Conservation (phyloP, 129 eudicot genomes). For the Arctium lappa region DNA sequence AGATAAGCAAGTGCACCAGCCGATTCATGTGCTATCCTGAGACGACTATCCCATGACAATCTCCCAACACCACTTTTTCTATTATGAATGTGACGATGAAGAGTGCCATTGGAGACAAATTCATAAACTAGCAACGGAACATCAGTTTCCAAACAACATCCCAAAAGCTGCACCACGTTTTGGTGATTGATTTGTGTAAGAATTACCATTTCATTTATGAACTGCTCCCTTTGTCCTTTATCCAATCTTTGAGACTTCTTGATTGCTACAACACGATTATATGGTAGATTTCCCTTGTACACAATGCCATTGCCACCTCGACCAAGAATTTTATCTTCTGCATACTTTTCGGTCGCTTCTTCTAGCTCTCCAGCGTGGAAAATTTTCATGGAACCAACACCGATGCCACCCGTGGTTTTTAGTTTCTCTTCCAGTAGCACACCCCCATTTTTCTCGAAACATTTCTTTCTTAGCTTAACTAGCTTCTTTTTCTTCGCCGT, state of each 20-base stretch:
- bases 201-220: conserved; percentile 24
- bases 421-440: conserved; percentile 16
- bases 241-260: conserved; percentile 38
- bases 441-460: not conserved
- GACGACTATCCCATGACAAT: conserved; percentile 36
- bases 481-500: not conserved
- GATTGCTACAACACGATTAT: conserved; percentile 32
- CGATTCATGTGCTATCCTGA: conserved; percentile 35
- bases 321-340: conserved; percentile 43
- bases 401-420: conserved; percentile 6
- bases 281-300: conserved; percentile 22
- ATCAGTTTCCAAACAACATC: no score
- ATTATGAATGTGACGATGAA: no score
- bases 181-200: no score
- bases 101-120: no score
- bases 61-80: not conserved
- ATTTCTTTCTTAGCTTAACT: not conserved
- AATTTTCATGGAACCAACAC: conserved; percentile 19
- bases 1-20: conserved; percentile 48
- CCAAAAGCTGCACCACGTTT: no score
- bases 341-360: conserved; percentile 43
- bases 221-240: conserved; percentile 39
- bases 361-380: conserved; percentile 36
- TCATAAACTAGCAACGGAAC: no score
- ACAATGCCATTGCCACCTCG: conserved; percentile 48